Evolutionary conservation across 257 asterid species (phyloP).

Genomic region (Nicotiana noctiflora): DNA sequence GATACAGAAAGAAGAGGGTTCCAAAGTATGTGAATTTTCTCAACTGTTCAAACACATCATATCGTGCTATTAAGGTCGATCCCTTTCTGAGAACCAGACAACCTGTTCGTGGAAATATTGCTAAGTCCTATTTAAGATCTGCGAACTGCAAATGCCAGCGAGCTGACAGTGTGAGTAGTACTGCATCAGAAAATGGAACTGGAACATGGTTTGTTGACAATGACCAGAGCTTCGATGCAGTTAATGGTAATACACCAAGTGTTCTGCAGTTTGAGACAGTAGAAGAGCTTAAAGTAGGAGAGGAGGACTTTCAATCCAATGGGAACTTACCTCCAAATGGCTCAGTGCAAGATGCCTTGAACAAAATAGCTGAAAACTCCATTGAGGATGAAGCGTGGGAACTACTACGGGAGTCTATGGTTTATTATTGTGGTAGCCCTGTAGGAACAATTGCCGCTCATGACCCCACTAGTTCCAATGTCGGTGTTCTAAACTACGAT

Average conservation of each 20-base stretch:
- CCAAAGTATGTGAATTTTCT: constrained; percentile 12
- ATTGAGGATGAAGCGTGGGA: constrained; percentile 72
- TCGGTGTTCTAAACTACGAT: constrained; percentile 57
- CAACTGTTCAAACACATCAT: constrained; percentile 16
- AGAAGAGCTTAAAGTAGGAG: constrained; percentile 22
- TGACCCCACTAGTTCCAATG: constrained; percentile 44
- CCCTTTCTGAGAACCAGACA: constrained; percentile 8
- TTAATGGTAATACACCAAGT: constrained; percentile 18
- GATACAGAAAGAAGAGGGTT: constrained; percentile 29
- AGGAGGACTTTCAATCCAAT: constrained; percentile 25
- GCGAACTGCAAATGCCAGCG: constrained; percentile 42
- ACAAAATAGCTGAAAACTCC: constrained; percentile 23
- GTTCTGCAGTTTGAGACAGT: constrained; percentile 21
- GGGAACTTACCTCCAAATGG: constrained; percentile 32
- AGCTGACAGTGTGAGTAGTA: constrained; percentile 40
- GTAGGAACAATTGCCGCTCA: constrained; percentile 72
- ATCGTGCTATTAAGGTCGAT: constrained; percentile 11
- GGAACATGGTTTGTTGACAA: constrained; percentile 32
- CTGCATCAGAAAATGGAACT: constrained; percentile 34
- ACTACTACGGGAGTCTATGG: constrained; percentile 47
- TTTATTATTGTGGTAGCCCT: constrained; percentile 57
- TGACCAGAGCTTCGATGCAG: constrained; percentile 22
- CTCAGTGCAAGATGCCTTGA: constrained; percentile 15
- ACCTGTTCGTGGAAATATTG: constrained; percentile 10
- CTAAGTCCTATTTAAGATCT: constrained; percentile 13